Conservation (phyloP, 176 grass and related monocot species). For the Raddia distichophylla region DNA sequence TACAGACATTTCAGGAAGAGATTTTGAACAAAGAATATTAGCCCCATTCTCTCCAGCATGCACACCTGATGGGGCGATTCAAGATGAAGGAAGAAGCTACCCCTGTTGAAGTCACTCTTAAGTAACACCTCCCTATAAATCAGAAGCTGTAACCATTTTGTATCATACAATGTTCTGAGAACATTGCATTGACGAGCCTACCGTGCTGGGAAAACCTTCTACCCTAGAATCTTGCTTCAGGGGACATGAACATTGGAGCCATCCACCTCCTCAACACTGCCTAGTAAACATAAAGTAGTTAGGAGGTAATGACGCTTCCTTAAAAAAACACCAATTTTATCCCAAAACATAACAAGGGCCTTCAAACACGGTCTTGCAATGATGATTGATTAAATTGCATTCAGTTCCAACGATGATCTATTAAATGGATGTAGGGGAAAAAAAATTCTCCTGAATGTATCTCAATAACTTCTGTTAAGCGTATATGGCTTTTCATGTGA, state of each 20-base stretch:
- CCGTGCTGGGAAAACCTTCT: conserved; percentile 48
- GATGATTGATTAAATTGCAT: not conserved
- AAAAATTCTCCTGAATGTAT: not conserved
- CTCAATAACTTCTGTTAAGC: not conserved
- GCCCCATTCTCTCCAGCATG: not conserved
- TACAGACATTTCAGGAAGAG: not conserved
- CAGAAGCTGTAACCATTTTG: conserved; percentile 31
- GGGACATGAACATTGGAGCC: conserved; percentile 57
- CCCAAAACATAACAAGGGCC: not conserved
- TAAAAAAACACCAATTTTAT: conserved; percentile 2
- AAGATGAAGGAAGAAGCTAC: not conserved
- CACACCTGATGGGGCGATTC: not conserved
- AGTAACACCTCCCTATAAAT: not conserved
- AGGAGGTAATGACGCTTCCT: conserved; percentile 8
- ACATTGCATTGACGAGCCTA: conserved; percentile 33
- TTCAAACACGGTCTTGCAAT: not conserved
- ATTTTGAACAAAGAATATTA: not conserved
- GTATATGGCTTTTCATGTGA: not conserved
- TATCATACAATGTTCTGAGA: conserved; percentile 26
- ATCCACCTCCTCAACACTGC: conserved; percentile 60
- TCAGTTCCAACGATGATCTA: not conserved
- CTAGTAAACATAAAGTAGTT: conserved; percentile 31
- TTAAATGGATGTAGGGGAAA: not conserved
- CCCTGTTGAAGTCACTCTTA: not conserved
- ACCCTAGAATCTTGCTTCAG: conserved; percentile 60